Evolutionary conservation across 805 yeast genomes (phyloP), one percentile per base, ranked within the genome.

Genomic region (Peterozyma toletana): DNA sequence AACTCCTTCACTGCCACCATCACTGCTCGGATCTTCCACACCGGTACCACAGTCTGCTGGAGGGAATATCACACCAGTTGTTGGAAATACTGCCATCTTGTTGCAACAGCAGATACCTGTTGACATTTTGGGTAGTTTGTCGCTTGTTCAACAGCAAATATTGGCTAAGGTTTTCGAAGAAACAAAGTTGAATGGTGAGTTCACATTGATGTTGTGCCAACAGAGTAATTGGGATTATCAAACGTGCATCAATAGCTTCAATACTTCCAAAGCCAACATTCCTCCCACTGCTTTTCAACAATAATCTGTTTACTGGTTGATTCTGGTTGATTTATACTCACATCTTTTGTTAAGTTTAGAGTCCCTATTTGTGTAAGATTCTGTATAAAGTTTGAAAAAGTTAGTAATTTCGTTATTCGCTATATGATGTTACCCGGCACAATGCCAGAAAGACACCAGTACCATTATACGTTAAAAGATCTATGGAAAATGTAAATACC

Each of bases 211-310:
- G 85, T 72, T 93, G 35, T 83, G 89, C 45, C 89, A 88, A 58
- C 96, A 89, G 60, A 87, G 96, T 55, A 73, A 77, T 43, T 90
- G 95, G 90, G 83, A 86, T 60, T 81, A 78, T 52, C 79, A 77
- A 27, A 71, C 67, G 42, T 90, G 96, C 27, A 66, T 78, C 11
- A 71, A 71, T 37, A 81, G 86, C 44, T 91, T 91, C 63, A 75
- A 78, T 51, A 79, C 75, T 51, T 83, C 87, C 33, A 75, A 71
- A 51, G 53, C 59, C 5, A 57, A 61, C 34, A 67, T 80, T 33
- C 86, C 86, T 15, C 72, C 75, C 5, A 70, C 76, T 42, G 86
- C 86, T 2, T 80, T 53, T 43, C 59, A 55, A 38, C 44, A 43
- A 18, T 36, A 16, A 41, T 11, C 11, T 30, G 5, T 13, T 10